These are phyloP conservation scores for Odontarrhena argentea DNA, from an alignment of 345 rosid species.

Conservation along the genomic window DNA sequence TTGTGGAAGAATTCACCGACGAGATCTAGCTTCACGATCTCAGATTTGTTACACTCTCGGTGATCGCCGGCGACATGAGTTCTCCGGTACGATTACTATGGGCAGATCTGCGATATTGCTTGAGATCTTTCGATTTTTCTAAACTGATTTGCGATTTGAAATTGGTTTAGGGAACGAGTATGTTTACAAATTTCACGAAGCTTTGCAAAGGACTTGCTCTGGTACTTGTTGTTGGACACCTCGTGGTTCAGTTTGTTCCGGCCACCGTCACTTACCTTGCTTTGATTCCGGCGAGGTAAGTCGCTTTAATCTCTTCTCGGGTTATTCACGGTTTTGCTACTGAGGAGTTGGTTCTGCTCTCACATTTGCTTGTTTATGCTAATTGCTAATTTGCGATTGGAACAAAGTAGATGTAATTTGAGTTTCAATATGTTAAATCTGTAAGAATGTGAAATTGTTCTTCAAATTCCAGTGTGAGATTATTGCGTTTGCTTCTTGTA, in stretches of 20 bases:
- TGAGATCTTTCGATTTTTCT: not conserved
- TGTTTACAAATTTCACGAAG: conserved; percentile 77
- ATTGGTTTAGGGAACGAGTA: conserved; percentile 54
- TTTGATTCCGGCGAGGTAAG: conserved; percentile 88
- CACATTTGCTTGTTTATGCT: not conserved
- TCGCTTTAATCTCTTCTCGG: conserved; percentile 1
- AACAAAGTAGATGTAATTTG: conserved; percentile 2
- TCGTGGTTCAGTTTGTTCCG: conserved; percentile 80
- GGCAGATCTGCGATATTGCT: conserved; percentile 30
- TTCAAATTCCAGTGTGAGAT: not conserved
- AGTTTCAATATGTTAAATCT: conserved; percentile 12
- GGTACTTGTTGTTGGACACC: conserved; percentile 75
- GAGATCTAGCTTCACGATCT: conserved; percentile 35
- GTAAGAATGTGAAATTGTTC: not conserved
- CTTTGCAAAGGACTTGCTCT: conserved; percentile 89
- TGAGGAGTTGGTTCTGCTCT: not conserved
- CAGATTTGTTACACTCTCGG: conserved; percentile 35
- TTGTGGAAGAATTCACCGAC: conserved; percentile 11
- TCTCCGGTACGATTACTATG: conserved; percentile 43
- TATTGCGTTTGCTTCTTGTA: not conserved
- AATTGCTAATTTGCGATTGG: not conserved
- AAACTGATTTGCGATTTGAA: conserved; percentile 9
- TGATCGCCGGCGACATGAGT: conserved; percentile 45
- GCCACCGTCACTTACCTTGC: conserved; percentile 70
- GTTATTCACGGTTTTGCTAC: not conserved